Evolutionary conservation across 1,284 basidiomycete genomes (phyloP), one percentile per base, ranked within the genome.

Genomic region (Tilletia caries): DNA sequence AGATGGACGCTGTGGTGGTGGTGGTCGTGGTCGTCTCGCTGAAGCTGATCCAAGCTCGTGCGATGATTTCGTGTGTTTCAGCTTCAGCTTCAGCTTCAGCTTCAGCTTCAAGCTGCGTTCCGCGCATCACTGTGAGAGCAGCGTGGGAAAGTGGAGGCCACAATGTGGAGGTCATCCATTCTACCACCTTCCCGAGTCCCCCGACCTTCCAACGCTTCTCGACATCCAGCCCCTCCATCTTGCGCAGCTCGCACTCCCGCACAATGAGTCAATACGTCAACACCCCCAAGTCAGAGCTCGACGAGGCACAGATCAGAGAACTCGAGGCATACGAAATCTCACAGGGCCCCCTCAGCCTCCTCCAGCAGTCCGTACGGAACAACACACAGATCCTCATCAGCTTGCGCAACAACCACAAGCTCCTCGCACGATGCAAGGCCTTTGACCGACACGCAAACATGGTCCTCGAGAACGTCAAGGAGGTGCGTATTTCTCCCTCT

Each of bases 391-490:
- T 99, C 77, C 89, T 99, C 73, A 95, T 99, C 82, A 95, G 94
- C 33, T 87, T 99, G 71, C 88, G 96, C 79, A 99, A 98, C 87
- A 97, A 98, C 88, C 97, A 96, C 86, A 99, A 99, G 85, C 87
- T 99, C 37, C 88, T 99, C 70, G 96, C 93, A 50, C 89, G 95
- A 70, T 95, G 98, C 71, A 99, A 99, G 85, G 96, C 96, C 0
- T 99, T 99, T 85, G 96, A 99, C 85, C 88, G 96, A 81, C 96
- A 99, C 85, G 92, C 92, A 77, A 99, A 99, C 84, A 98, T 99
- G 95, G 96, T 83, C 8, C 71, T 83, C 15, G 81, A 83, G 67
- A 83, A 82, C 44, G 81, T 83, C 33, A 83, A 83, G 70, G 81
- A 83, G 69, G 71, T 75, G 43, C 20, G 73, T 64, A 18, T 12